Evolutionary conservation across 2,329 filamentous ascomycete genomes (phyloP).

Genomic region (Neonectria magnoliae): DNA sequence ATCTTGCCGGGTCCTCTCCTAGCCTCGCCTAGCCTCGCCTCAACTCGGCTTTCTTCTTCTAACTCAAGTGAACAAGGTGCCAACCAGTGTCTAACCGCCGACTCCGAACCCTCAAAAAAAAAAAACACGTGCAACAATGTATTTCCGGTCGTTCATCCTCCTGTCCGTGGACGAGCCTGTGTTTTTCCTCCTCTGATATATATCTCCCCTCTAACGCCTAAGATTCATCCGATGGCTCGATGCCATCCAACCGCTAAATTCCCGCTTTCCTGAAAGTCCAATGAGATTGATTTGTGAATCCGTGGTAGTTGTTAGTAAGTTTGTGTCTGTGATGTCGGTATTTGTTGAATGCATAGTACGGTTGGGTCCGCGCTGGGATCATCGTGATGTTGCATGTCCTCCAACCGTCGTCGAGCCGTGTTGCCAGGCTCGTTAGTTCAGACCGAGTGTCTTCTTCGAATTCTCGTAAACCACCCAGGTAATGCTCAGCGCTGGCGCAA

Average conservation of each 20-base stretch:
- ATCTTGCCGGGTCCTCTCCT: conserved; percentile 24
- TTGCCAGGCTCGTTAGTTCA: conserved; percentile 49
- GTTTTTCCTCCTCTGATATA: conserved; percentile 32
- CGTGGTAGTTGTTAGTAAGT: conserved; percentile 5
- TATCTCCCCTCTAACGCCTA: conserved; percentile 38
- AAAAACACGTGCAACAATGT: conserved; percentile 31
- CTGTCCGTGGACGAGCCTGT: conserved; percentile 12
- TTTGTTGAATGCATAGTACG: conserved; percentile 18
- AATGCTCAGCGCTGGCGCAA: conserved; percentile 94
- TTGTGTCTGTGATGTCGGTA: neutral
- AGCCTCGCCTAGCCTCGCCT: conserved; percentile 31
- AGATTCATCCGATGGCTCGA: conserved; percentile 36
- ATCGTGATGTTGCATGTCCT: neutral
- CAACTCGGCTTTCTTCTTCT: conserved; percentile 28
- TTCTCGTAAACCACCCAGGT: conserved; percentile 95
- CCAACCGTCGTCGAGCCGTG: conserved; percentile 11
- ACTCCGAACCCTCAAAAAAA: conserved; percentile 34
- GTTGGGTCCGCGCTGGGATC: conserved; percentile 18
- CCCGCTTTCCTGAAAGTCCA: conserved; percentile 40
- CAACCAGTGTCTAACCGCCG: conserved; percentile 39
- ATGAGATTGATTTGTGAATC: conserved; percentile 13
- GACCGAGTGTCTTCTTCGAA: conserved; percentile 75
- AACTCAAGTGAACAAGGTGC: conserved; percentile 33
- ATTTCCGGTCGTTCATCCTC: conserved; percentile 14
- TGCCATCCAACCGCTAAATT: conserved; percentile 42